Base-by-base conservation (phyloP, 805 yeast species). In the Candida khao-thaluensis region DNA sequence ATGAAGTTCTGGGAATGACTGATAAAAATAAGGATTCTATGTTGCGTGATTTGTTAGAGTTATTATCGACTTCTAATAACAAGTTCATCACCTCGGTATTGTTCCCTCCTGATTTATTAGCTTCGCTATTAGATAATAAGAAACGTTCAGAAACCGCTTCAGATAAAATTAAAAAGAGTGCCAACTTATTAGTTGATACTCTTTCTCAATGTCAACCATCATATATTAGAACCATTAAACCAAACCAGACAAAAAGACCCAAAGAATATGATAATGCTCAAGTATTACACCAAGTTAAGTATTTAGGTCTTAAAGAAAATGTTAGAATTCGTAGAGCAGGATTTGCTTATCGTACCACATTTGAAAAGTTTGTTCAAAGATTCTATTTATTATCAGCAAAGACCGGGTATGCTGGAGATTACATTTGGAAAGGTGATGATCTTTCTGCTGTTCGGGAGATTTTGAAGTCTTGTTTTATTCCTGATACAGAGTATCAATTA, bases 271-370 rank as follows among this genome's bases (percentile, higher is more conserved):
- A 90, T 56, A 81, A 80, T 41, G 79, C 77, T 40, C 95, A 89
- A 49, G 99, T 93, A 6, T 71, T 93, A 49, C 99, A 93, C 62
- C 99, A 93, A 68, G 83, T 93, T 50, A 93, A 93, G 57, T 93
- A 93, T 62, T 73, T 93, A 49, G 99, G 99, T 59, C 71, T 93
- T 62, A 93, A 93, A 57, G 99, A 93, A 62, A 93, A 93, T 62
- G 98, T 93, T 36, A 79, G 98, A 47, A 93, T 93, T 50, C 81
- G 99, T 72, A 84, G 99, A 71, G 98, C 99, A 0, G 99, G 99
- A 34, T 93, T 93, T 63, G 99, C 99, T 1, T 93, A 90, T 56
- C 82, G 99, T 65, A 95, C 95, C 49, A 86, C 96, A 0, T 93
- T 89, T 62, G 97, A 93, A 43, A 90, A 90, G 61, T 93, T 93